phyloP scores from a whole-genome alignment of 1,284 basidiomycete species.

The Filobasidium uniguttulatum region DNA sequence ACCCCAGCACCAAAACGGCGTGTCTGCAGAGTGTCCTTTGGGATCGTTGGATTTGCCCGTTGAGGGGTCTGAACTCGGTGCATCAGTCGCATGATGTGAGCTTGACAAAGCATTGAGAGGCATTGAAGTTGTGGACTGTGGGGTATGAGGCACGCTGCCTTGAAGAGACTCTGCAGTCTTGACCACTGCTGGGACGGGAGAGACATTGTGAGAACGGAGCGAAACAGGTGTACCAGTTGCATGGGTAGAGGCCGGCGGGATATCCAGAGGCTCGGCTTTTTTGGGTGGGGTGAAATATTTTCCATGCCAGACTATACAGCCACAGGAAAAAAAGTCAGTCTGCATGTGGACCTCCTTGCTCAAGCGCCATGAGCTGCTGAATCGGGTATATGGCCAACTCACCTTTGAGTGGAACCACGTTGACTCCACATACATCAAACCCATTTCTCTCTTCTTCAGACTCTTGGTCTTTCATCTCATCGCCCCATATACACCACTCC shows the following conservation, averaged over 20 bases:
- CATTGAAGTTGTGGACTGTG: too few species aligned
- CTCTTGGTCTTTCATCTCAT: conserved; percentile 7
- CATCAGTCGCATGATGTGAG: too few species aligned
- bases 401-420: conserved; percentile 25
- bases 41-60: too few species aligned
- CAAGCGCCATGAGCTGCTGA: background rate
- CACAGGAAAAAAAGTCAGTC: background rate
- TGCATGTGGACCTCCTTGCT: too few species aligned
- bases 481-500: conserved; percentile 9
- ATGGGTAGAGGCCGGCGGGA: too few species aligned
- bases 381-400: conserved; percentile 4
- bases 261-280: conserved; percentile 5
- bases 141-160: too few species aligned
- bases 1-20: conserved; percentile 12
- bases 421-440: conserved; percentile 27
- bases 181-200: too few species aligned
- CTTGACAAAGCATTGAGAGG: too few species aligned
- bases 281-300: conserved; percentile 24
- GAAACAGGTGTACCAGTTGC: too few species aligned
- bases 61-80: too few species aligned
- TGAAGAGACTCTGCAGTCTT: too few species aligned
- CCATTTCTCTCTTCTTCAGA: conserved; percentile 6
- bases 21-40: background rate
- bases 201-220: too few species aligned
- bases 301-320: conserved; percentile 23